Evolutionary conservation across 2,329 filamentous ascomycete genomes (phyloP).

Genomic region (Anthostomella pinea): DNA sequence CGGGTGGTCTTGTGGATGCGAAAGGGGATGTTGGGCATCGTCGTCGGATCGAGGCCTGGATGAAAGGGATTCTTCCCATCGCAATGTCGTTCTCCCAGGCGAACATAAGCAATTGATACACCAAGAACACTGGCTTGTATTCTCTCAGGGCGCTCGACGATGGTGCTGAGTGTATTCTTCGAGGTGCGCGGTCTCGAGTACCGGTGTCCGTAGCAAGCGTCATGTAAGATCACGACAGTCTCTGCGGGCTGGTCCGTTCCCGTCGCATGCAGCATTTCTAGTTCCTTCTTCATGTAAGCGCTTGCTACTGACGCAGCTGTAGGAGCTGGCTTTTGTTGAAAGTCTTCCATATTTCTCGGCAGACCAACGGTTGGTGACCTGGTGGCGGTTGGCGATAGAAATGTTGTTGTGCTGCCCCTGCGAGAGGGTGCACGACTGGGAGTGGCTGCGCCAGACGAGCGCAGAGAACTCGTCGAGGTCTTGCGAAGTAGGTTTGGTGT

Average conservation of each 20-base stretch:
- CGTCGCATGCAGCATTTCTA: slow-evolving; percentile 57
- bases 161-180: slow-evolving; percentile 67
- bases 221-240: slow-evolving; percentile 83
- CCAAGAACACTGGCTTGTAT: slow-evolving; percentile 82
- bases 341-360: slow-evolving; percentile 28
- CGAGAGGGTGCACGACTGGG: slow-evolving; percentile 41
- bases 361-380: slow-evolving; percentile 36
- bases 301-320: slow-evolving; percentile 59
- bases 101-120: slow-evolving; percentile 82
- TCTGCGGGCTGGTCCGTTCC: slow-evolving; percentile 45
- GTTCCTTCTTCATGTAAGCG: slow-evolving; percentile 67
- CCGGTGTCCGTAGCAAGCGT: slow-evolving; percentile 91
- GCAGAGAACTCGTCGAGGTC: slow-evolving; percentile 56
- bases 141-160: slow-evolving; percentile 91
- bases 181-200: slow-evolving; percentile 80
- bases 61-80: slow-evolving; percentile 67
- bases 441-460: slow-evolving; percentile 43
- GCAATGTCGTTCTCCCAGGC: slow-evolving; percentile 77
- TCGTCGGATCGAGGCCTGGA: slow-evolving; percentile 54
- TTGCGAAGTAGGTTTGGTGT: slow-evolving; percentile 54
- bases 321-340: slow-evolving; percentile 38
- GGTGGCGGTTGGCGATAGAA: slow-evolving; percentile 40
- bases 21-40: slow-evolving; percentile 68
- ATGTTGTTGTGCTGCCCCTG: slow-evolving; percentile 46
- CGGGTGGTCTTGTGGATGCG: slow-evolving; percentile 79